phyloP scores from a whole-genome alignment of 176 grass and related monocot genomes.

The Echinochloa phyllopogon region DNA sequence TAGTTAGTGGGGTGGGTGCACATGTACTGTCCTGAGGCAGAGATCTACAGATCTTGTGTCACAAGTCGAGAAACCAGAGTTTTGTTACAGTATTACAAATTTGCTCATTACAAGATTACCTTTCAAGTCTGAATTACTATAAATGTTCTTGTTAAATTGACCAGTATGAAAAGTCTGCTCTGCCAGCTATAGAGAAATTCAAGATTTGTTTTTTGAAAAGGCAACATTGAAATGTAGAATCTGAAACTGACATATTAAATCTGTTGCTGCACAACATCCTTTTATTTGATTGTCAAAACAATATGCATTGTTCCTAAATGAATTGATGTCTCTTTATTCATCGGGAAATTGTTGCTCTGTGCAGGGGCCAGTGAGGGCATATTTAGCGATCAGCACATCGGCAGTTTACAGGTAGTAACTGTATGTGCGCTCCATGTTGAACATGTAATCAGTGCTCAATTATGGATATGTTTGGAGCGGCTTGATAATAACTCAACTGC shows the following conservation, averaged over 20 bases:
- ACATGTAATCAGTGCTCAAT: background rate
- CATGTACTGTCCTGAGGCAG: background rate
- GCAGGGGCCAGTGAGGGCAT: conserved; percentile 52
- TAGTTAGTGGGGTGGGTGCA: background rate
- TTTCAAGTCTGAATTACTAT: conserved; percentile 12
- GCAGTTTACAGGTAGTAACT: background rate
- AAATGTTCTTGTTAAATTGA: background rate
- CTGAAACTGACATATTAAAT: background rate
- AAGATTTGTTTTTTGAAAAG: background rate
- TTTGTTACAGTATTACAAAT: background rate
- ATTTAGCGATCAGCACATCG: conserved; percentile 6
- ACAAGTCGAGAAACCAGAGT: background rate
- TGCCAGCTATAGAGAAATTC: background rate
- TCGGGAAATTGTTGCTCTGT: conserved; percentile 17
- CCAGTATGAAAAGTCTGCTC: background rate
- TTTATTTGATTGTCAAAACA: background rate
- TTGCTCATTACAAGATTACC: background rate
- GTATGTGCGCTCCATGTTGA: conserved; percentile 9
- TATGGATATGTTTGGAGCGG: background rate
- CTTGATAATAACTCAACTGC: conserved; percentile 26
- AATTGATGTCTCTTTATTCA: background rate
- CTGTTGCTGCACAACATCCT: background rate
- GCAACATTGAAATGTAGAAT: background rate
- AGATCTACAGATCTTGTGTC: background rate
- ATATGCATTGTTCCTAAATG: background rate